Evolutionary conservation across 768 basidiomycete species (phyloP).

Genomic region (Mycena latifolia): DNA sequence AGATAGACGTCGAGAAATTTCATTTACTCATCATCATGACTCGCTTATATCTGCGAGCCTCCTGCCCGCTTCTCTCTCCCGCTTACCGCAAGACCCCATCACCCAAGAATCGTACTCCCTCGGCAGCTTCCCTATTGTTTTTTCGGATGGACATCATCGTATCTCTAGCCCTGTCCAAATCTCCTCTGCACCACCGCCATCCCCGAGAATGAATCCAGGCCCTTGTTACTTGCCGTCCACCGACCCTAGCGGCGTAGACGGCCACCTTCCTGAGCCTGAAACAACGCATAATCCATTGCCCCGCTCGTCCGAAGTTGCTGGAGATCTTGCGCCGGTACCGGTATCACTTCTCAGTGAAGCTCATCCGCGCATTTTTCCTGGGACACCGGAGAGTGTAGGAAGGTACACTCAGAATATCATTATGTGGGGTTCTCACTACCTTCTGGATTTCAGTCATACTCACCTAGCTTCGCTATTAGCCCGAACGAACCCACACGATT

Average conservation of each 20-base stretch:
- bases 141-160: too few relatives aligned
- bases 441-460: neutral
- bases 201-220: neutral
- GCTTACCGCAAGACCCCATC: conserved; percentile 41
- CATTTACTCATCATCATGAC: too few relatives aligned
- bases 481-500: conserved; percentile 12
- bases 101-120: conserved; percentile 28
- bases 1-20: too few relatives aligned
- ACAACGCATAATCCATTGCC: conserved; percentile 9
- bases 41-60: conserved; percentile 33
- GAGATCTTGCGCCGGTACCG: conserved; percentile 8
- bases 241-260: conserved; percentile 7
- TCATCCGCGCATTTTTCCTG: conserved; percentile 19
- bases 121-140: conserved; percentile 26
- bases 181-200: conserved; percentile 5
- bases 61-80: conserved; percentile 37
- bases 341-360: conserved; percentile 2
- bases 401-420: conserved; percentile 16
- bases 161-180: too few relatives aligned
- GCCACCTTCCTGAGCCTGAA: too few relatives aligned
- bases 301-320: too few relatives aligned
- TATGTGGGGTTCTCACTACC: conserved; percentile 18
- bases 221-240: conserved; percentile 27
- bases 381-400: conserved; percentile 12
- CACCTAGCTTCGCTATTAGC: conserved; percentile 2